Evolutionary conservation across 2,329 filamentous ascomycete species (phyloP), one percentile per base, ranked within the genome.

Genomic region (Dactylellina leptospora): DNA sequence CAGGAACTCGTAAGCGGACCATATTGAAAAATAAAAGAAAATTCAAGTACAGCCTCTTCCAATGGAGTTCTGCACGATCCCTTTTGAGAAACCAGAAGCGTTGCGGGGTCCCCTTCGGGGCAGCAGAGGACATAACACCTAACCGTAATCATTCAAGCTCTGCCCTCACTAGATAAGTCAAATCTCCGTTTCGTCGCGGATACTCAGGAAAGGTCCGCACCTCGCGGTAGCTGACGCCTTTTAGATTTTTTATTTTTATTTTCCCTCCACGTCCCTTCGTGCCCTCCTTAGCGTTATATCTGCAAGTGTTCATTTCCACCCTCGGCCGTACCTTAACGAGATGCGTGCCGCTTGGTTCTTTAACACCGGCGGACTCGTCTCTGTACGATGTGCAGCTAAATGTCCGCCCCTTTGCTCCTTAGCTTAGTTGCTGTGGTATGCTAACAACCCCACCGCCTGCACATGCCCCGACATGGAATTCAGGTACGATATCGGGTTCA

Each of bases 71-170:
- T 20, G 27, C 44, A 40, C 44, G 27, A 42, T 66, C 61, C 61
- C 61, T 23, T 66, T 66, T 66, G 50, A 66, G 61, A 42, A 66
- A 42, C 53, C 44, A 50, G 28, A 66, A 66, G 61, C 61, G 61
- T 58, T 56, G 60, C 60, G 60, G 60, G 60, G 60, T 64, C 30
- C 42, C 18, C 28, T 25, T 25, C 22, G 33, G 42, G n/a, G 33
- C 51, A 42, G 27, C 51, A 55, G 25, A 40, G 25, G 30, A 28
- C 18, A 30, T 54, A 30, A 54, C 30, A 55, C 33, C 51, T 55
- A 55, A 55, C 51, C 36, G 51, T 42, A 55, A 55, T 18, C 51
- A 42, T 55, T n/a, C 33, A 42, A 42, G 33, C 33, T 42, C n/a
- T 53, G 20, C 58, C n/a, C 18, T 66, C 51, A 53, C 61, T 44